phyloP scores from a whole-genome alignment of 116 monocot genomes.

The Cymodocea nodosa region DNA sequence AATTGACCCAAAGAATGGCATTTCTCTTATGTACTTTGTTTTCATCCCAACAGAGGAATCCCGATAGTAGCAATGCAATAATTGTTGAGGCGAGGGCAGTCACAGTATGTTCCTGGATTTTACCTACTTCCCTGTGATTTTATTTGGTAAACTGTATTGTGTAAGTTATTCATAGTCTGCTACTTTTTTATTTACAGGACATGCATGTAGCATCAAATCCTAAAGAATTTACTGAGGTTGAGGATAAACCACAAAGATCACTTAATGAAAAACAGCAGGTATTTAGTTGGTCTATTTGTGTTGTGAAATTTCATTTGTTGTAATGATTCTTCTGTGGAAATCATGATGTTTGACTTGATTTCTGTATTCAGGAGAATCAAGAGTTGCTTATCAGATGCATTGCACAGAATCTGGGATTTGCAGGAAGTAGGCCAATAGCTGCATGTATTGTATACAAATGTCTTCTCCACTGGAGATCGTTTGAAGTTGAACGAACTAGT shows the following conservation, averaged over 20 bases:
- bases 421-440: slow-evolving; percentile 74
- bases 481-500: slow-evolving; percentile 94
- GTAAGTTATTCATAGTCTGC: background rate
- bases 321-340: background rate
- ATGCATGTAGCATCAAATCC: slow-evolving; percentile 23
- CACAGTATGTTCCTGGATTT: slow-evolving; percentile 30
- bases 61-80: slow-evolving; percentile 40
- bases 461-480: slow-evolving; percentile 98
- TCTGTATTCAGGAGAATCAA: slow-evolving; percentile 74
- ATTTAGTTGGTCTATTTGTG: background rate
- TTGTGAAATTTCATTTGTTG: background rate
- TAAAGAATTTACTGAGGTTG: slow-evolving; percentile 63
- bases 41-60: slow-evolving; percentile 44
- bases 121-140: background rate
- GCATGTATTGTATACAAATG: slow-evolving; percentile 97
- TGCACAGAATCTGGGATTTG: slow-evolving; percentile 79
- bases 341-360: slow-evolving; percentile 5
- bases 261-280: slow-evolving; percentile 99
- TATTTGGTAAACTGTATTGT: background rate
- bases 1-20: background rate
- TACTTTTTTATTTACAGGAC: slow-evolving; percentile 39
- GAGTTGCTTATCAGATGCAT: slow-evolving; percentile 90
- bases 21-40: background rate
- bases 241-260: slow-evolving; percentile 96
- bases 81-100: slow-evolving; percentile 27